Percentiles rank a stretch among this genome's conserved stretches.
These are phyloP conservation scores for Sphagnurus paluster DNA, from an alignment of 1,284 basidiomycete genomes.

Conservation along the genomic window DNA sequence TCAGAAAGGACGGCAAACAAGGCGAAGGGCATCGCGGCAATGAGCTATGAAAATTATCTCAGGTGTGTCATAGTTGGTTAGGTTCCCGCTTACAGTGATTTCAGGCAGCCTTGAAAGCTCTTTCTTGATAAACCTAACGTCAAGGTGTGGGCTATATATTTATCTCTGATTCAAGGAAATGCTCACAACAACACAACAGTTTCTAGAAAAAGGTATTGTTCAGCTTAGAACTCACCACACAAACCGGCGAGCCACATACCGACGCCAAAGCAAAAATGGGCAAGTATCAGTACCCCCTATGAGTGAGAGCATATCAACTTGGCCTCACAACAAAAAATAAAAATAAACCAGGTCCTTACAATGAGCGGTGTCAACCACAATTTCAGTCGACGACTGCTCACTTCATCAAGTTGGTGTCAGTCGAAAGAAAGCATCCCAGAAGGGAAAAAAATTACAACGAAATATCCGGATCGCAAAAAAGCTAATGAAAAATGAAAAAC, in stretches of 20 bases:
- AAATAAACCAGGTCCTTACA: conserved; percentile 25
- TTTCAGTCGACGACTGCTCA: conserved; percentile 25
- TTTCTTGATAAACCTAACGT: conserved; percentile 36
- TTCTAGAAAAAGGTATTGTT: conserved; percentile 23
- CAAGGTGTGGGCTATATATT: background rate
- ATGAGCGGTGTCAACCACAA: conserved; percentile 33
- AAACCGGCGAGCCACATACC: conserved; percentile 23
- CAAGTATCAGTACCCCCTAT: conserved; percentile 30
- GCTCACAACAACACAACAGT: conserved; percentile 29
- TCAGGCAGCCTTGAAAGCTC: conserved; percentile 30
- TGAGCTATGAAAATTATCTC: conserved; percentile 23
- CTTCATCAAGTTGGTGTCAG: conserved; percentile 18
- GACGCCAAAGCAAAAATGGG: conserved; percentile 38
- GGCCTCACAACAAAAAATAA: background rate
- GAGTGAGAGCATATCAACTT: background rate
- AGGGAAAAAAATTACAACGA: conserved; percentile 24
- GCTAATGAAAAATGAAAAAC: conserved; percentile 19
- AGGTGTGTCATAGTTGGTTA: too few species aligned
- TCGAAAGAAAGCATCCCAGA: background rate
- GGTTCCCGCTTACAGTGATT: conserved; percentile 29
- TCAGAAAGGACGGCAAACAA: conserved; percentile 39
- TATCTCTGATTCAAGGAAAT: background rate
- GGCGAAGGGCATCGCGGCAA: conserved; percentile 39
- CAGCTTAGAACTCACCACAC: background rate
- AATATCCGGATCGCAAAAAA: conserved; percentile 39